Base-by-base conservation (phyloP, 2,329 filamentous ascomycete species). In the Didymella exigua region DNA sequence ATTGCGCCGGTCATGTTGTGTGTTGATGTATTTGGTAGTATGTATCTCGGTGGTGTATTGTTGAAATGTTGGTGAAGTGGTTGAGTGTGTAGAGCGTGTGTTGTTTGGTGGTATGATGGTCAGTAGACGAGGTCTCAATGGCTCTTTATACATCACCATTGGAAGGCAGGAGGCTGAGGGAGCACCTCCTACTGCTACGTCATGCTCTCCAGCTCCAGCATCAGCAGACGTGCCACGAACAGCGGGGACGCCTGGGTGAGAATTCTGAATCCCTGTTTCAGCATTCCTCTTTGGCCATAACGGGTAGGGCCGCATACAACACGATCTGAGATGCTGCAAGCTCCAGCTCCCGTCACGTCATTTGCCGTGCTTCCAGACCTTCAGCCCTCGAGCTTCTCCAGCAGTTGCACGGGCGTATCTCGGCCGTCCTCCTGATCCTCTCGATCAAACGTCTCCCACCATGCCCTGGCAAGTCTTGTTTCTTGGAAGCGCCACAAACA, bases 1-100 rank as follows among this genome's bases (percentile, higher is more conserved):
- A 75, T 67, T 38, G 61, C 43, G 53, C 68, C 67, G 36, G 68
- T 42, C 68, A 71, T 71, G 56, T 50, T 57, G 49, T 52, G 36
- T 55, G 49, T 49, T 40, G 52, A 34, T 36, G 26, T 61, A 49
- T 60, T 51, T 38, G 36, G 26, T 47, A 18, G 38, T 55, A 42
- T 42, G 41, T 55, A 42, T 42, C 27, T 48, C 56, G 29, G 14
- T 43, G 34, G 37, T 36, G 48, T 44, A 13, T 49, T 40, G 42
- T 30, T 44, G 27, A 30, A 37, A 38, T 49, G 36, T 45, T 56
- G 31, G 27, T 26, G 29, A 41, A 16, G 46, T 43, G 19, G 36
- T 29, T 40, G 52, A 42, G 41, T 49, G 26, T 46, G 56, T 38
- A 54, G 54, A 49, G 49, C 45, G 43, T 42, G 56, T 58, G 52